Evolutionary conservation across 2,329 filamentous ascomycete genomes (phyloP).

Genomic region (Kalmusia sp.): DNA sequence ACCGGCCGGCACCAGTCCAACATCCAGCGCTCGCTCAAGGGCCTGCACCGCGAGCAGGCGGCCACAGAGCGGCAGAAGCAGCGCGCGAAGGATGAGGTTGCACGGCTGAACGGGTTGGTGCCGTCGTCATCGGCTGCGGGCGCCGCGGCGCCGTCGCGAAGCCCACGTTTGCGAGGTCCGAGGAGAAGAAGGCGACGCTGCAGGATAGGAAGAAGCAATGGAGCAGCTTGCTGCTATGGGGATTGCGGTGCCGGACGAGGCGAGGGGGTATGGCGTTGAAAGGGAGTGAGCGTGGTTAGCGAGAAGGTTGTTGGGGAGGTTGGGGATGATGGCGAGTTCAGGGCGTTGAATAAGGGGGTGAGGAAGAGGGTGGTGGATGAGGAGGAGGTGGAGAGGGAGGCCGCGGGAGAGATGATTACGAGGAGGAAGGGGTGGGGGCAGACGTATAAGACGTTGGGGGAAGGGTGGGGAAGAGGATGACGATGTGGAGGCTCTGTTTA

Average conservation of each 20-base stretch:
- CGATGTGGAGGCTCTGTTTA: constrained; percentile 69
- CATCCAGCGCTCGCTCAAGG: constrained; percentile 87
- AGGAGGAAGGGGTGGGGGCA: constrained; percentile 54
- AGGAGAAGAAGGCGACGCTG: constrained; percentile 57
- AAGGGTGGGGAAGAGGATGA: constrained; percentile 61
- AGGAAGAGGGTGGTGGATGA: constrained; percentile 69
- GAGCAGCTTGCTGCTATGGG: constrained; percentile 89
- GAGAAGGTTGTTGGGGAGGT: constrained; percentile 53
- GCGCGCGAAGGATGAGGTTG: constrained; percentile 82
- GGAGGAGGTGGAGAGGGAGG: constrained; percentile 67
- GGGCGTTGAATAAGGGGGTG: constrained; percentile 60
- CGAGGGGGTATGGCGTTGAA: constrained; percentile 85
- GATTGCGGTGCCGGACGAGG: constrained; percentile 80
- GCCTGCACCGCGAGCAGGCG: constrained; percentile 86
- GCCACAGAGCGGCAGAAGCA: constrained; percentile 82
- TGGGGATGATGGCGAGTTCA: constrained; percentile 55
- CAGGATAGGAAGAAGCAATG: constrained; percentile 82
- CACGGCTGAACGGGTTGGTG: constrained; percentile 81
- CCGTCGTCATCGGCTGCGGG: constrained; percentile 50
- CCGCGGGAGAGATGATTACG: constrained; percentile 57
- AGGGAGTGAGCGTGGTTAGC: constrained; percentile 83
- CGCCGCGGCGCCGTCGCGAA: constrained; percentile 35
- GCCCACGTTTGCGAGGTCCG: constrained; percentile 41
- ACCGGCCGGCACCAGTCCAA: constrained; percentile 84
- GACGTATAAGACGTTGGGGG: constrained; percentile 54